Conservation (phyloP, 2,329 filamentous ascomycete species). For the Aotearoamyces nothofagi region DNA sequence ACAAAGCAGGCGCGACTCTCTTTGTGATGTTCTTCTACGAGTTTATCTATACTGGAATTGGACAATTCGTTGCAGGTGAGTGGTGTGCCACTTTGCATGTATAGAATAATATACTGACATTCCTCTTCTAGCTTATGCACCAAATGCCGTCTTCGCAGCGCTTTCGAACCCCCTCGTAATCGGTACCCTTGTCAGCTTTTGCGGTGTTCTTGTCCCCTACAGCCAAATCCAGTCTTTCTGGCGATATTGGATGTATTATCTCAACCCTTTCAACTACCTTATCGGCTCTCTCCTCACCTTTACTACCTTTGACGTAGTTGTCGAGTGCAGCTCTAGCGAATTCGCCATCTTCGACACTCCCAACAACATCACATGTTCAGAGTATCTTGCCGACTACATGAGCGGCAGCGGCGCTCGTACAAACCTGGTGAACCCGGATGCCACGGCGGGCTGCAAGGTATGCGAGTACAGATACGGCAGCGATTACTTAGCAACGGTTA, state of each 20-base stretch:
- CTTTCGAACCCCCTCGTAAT: constrained; percentile 41
- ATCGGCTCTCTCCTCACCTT: constrained; percentile 40
- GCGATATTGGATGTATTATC: constrained; percentile 33
- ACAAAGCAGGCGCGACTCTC: constrained; percentile 34
- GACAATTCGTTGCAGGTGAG: constrained; percentile 47
- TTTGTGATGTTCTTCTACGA: constrained; percentile 44
- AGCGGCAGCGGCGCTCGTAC: constrained; percentile 26
- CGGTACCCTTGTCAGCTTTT: constrained; percentile 50
- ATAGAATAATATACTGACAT: too few relatives aligned
- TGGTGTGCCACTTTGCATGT: too few relatives aligned
- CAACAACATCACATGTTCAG: constrained; percentile 37
- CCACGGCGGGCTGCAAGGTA: constrained; percentile 37
- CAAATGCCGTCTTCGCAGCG: constrained; percentile 42
- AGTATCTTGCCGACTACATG: constrained; percentile 40
- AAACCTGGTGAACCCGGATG: constrained; percentile 45
- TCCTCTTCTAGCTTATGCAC: constrained; percentile 48
- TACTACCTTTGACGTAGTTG: constrained; percentile 34
- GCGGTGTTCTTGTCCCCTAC: constrained; percentile 60
- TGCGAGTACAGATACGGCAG: constrained; percentile 42
- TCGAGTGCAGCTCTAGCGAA: constrained; percentile 32
- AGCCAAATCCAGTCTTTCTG: constrained; percentile 47
- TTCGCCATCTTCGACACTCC: constrained; percentile 26
- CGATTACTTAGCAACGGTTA: constrained; percentile 44
- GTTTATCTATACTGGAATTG: constrained; percentile 43
- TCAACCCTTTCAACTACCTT: constrained; percentile 47